These are phyloP conservation scores for Cyathus striatus DNA, from an alignment of 768 basidiomycete genomes.

Conservation along the genomic window DNA sequence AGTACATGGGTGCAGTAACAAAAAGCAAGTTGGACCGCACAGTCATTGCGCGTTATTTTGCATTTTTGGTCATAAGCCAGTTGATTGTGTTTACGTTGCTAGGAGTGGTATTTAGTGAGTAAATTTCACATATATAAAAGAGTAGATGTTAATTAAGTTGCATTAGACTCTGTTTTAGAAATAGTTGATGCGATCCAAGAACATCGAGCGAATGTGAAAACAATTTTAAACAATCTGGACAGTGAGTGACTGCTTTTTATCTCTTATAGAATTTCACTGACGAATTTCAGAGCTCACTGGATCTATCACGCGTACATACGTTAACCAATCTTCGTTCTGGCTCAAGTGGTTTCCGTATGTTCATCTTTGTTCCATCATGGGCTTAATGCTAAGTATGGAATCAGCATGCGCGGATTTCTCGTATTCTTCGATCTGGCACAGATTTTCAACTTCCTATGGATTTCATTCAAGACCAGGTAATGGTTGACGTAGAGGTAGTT, in stretches of 20 bases:
- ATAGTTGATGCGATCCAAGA: constrained; percentile 23
- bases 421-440: constrained; percentile 95
- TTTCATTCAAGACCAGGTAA: constrained; percentile 78
- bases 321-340: constrained; percentile 90
- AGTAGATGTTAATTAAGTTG: constrained; percentile 1
- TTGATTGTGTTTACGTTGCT: constrained; percentile 92
- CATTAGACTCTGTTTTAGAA: constrained; percentile 35
- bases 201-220: constrained; percentile 35
- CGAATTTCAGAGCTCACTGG: constrained; percentile 50
- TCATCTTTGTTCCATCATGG: background rate
- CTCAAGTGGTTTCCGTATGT: constrained; percentile 91
- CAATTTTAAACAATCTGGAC: constrained; percentile 41
- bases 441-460: constrained; percentile 82
- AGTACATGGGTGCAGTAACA: constrained; percentile 62
- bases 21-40: constrained; percentile 82
- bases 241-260: constrained; percentile 24
- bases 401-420: constrained; percentile 87
- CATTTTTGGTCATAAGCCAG: constrained; percentile 92
- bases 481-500: background rate
- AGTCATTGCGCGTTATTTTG: constrained; percentile 91
- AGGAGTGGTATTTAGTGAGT: constrained; percentile 81
- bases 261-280: background rate
- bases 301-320: constrained; percentile 81
- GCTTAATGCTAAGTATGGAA: background rate
- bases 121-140: constrained; percentile 1